These are phyloP conservation scores for Purpureocillium lavendulum DNA, from an alignment of 2,329 filamentous ascomycete genomes.

Conservation along the genomic window DNA sequence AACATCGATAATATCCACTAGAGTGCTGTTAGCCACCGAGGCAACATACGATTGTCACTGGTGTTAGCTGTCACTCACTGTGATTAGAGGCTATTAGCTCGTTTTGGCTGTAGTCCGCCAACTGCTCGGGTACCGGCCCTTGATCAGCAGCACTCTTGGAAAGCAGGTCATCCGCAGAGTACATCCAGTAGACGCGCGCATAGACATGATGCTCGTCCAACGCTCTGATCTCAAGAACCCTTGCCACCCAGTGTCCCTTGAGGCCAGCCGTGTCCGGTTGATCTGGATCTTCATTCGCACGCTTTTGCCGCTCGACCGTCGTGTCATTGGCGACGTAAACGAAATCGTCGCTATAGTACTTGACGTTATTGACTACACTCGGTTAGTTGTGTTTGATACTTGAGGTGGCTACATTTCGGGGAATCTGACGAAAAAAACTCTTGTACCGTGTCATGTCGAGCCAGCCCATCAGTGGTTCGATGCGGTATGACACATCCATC, in stretches of 20 bases:
- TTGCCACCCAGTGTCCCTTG: slow-evolving; percentile 1
- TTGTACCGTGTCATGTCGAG: slow-evolving; percentile 1
- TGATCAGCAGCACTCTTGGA: not conserved
- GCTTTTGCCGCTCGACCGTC: no score
- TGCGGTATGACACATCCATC: not conserved
- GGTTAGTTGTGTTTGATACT: no score
- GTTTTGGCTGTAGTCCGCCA: slow-evolving; percentile 58
- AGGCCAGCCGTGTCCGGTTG: not conserved
- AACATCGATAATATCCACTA: slow-evolving; percentile 67
- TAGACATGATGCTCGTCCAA: slow-evolving; percentile 1
- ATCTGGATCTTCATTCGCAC: no score
- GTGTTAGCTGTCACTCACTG: slow-evolving; percentile 33
- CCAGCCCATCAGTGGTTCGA: not conserved
- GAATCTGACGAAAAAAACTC: slow-evolving; percentile 1
- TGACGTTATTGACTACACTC: not conserved
- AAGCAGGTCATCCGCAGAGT: not conserved
- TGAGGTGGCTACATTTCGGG: not conserved
- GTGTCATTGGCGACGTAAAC: not conserved
- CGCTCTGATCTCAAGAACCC: slow-evolving; percentile 1
- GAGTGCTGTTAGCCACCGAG: no score
- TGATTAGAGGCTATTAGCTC: slow-evolving; percentile 67
- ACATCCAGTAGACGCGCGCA: slow-evolving; percentile 1
- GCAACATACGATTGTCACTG: no score
- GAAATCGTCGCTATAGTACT: not conserved
- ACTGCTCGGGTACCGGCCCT: no score